phyloP scores from a whole-genome alignment of 2,329 filamentous ascomycete genomes.

The Cadophora gregata region DNA sequence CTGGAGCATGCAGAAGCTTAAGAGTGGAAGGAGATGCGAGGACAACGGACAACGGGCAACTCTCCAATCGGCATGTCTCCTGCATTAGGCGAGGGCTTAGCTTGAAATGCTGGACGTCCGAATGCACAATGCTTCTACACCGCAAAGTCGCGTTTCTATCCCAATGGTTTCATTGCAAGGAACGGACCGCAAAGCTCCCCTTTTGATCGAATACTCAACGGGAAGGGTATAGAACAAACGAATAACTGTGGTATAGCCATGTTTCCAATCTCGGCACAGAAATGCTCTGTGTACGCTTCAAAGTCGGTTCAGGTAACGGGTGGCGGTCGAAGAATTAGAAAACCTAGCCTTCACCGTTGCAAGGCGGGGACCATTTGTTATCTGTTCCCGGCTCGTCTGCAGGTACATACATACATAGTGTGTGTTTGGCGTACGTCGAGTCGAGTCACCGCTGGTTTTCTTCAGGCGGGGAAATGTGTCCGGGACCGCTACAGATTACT shows the following conservation, averaged over 20 bases:
- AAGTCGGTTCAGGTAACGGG: neutral
- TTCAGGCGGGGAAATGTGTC: neutral
- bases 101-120: neutral
- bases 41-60: too few species aligned
- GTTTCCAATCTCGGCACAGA: neutral
- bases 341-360: neutral
- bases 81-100: neutral
- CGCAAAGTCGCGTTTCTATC: conserved; percentile 11
- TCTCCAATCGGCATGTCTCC: conserved; percentile 11
- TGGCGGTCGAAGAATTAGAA: too few species aligned
- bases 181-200: neutral
- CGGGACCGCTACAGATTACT: neutral
- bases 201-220: neutral
- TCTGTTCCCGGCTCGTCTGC: neutral
- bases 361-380: neutral
- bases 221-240: neutral
- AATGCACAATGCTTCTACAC: conserved; percentile 9
- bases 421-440: neutral
- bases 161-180: neutral
- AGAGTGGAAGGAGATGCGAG: neutral
- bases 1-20: neutral
- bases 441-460: conserved; percentile 11
- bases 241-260: neutral
- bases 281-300: neutral
- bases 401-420: neutral